Base-by-base conservation (phyloP, 768 basidiomycete species). In the Steccherinum ochraceum region DNA sequence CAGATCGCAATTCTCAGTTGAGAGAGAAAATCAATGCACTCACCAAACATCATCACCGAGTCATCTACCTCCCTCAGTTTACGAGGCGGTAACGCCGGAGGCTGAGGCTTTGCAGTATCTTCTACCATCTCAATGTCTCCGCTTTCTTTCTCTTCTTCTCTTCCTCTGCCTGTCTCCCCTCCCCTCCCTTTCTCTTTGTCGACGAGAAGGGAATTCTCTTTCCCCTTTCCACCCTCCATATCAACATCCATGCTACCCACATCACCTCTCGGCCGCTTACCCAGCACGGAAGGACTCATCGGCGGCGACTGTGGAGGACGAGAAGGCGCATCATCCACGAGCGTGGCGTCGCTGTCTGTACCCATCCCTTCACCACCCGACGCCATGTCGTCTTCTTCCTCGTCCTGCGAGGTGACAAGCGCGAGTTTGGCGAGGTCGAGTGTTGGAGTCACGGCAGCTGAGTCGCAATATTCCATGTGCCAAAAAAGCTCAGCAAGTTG, bases 11-110 rank as follows among this genome's bases (percentile, higher is more conserved):
- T 41, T 12, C 7, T 46, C 49, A 2, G 45, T 43, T 12, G 20
- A 3, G 21, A 13, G n/a, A n/a, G n/a, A n/a, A n/a, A n/a, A n/a
- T n/a, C n/a, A n/a, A 4, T 5, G 12, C 24, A 60, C 79, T 58
- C 63, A 91, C 90, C 91, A 59, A 93, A 93, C 83, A 93, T 89
- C 91, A 93, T 93, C 10, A 78, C 78, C 0, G 88, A 89, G 56
- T 88, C 86, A 12, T 83, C 77, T 3, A 73, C 70, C 23, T 74
- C 73, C 24, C 73, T 66, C 4, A 72, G 57, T 55, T 76, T 79
- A 52, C 80, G 71, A 16, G 78, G 79, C 4, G 83, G 77, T 35
- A 86, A 68, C 16, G 82, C 72, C 0, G 84, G 75, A 7, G 78
- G 76, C 50, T 79, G 40, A 24, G 57, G 58, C 11, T 58, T 63